These are phyloP conservation scores for Penicillium griseofulvum DNA, from an alignment of 2,329 filamentous ascomycete genomes.

Conservation along the genomic window DNA sequence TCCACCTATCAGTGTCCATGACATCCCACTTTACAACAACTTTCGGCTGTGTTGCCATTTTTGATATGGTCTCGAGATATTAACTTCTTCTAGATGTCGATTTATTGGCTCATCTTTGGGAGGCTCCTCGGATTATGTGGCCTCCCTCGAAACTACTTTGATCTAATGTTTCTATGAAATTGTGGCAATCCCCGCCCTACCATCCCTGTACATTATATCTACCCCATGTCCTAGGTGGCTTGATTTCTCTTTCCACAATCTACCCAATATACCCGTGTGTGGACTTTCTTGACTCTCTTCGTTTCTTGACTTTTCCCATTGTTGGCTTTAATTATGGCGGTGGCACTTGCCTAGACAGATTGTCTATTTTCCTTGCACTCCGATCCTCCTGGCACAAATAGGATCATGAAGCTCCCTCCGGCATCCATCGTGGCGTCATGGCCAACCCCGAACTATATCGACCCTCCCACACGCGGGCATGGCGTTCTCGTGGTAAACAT, in stretches of 20 bases:
- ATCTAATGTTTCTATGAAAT: background rate
- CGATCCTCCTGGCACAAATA: background rate
- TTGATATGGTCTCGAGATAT: conserved; percentile 13
- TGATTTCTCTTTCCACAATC: background rate
- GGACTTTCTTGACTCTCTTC: background rate
- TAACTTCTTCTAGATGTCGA: background rate
- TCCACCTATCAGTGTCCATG: conserved; percentile 20
- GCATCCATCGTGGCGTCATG: conserved; percentile 42
- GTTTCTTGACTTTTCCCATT: background rate
- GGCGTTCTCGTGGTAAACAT: conserved; percentile 44
- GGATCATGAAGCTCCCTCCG: conserved; percentile 43
- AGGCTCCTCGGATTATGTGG: background rate
- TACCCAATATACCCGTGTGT: background rate
- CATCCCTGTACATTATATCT: conserved; percentile 5
- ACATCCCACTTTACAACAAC: conserved; percentile 6
- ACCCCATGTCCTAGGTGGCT: conserved; percentile 2
- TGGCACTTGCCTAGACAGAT: background rate
- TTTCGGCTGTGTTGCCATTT: conserved; percentile 23
- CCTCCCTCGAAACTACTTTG: background rate
- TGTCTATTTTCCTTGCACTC: background rate
- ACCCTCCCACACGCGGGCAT: conserved; percentile 48
- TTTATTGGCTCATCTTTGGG: conserved; percentile 5
- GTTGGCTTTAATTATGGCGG: background rate
- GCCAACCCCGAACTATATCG: conserved; percentile 49
- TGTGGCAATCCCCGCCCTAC: background rate